Conservation (phyloP, 441 rosid species). For the Mallotus repandus region DNA sequence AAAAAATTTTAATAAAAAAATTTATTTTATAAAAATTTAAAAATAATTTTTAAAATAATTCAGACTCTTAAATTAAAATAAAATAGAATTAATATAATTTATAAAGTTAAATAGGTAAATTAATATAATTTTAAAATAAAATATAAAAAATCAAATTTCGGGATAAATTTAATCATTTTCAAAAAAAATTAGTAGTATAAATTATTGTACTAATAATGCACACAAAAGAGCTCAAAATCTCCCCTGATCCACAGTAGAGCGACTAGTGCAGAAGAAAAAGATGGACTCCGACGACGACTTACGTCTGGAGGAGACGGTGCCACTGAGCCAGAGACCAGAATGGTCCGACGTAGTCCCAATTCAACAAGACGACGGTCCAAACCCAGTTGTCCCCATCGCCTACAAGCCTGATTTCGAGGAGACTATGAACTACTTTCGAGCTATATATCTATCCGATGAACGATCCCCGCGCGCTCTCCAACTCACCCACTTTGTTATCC, state of each 20-base stretch:
- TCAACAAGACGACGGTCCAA: slow-evolving; percentile 84
- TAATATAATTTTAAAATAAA: too few relatives aligned
- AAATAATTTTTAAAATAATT: too few relatives aligned
- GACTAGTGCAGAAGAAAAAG: background rate
- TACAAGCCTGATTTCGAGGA: slow-evolving; percentile 79
- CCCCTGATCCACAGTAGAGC: background rate
- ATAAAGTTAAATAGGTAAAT: too few relatives aligned
- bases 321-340: slow-evolving; percentile 59
- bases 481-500: slow-evolving; percentile 63
- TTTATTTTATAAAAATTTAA: too few relatives aligned
- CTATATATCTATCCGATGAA: slow-evolving; percentile 67
- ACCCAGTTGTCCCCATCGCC: slow-evolving; percentile 82
- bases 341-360: slow-evolving; percentile 80
- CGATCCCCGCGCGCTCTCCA: slow-evolving; percentile 75
- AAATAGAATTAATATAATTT: too few relatives aligned
- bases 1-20: too few relatives aligned
- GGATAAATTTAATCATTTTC: too few relatives aligned
- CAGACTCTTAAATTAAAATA: too few relatives aligned
- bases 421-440: slow-evolving; percentile 93
- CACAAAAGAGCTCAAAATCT: too few relatives aligned
- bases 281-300: slow-evolving; percentile 41
- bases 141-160: too few relatives aligned
- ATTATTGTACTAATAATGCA: too few relatives aligned
- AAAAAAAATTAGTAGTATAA: too few relatives aligned
- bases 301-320: slow-evolving; percentile 24